A percentile compares a stretch with the other conserved stretches of the same genome.
Evolutionary conservation across 23 red algal species (phyloP).

Genomic region (Gracilaria caudata): DNA sequence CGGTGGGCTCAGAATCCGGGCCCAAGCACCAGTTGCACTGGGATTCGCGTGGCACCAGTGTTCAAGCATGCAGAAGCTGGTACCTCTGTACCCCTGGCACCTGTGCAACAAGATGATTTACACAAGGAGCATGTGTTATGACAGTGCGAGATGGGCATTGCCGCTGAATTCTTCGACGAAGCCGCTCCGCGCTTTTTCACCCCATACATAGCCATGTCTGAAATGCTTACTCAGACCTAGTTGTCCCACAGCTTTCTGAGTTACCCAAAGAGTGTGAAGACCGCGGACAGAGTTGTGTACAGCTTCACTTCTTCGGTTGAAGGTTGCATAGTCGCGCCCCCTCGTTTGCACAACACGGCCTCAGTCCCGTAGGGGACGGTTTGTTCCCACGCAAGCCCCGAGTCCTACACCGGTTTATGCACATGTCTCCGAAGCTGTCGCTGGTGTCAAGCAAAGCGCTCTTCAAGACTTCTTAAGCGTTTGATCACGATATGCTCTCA

Average conservation of each 20-base stretch:
- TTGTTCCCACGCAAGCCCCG: background rate
- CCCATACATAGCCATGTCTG: background rate
- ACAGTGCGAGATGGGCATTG: background rate
- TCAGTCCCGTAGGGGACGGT: background rate
- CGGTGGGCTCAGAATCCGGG: too few species aligned
- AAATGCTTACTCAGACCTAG: background rate
- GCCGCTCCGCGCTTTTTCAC: background rate
- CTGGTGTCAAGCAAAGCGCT: background rate
- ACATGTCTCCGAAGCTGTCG: background rate
- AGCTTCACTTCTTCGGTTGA: background rate
- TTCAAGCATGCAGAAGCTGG: background rate
- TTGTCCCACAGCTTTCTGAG: background rate
- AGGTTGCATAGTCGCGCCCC: background rate
- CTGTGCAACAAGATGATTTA: background rate
- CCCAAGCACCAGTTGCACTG: too few species aligned
- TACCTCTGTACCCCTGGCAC: background rate
- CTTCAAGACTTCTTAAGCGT: background rate
- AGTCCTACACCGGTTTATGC: background rate
- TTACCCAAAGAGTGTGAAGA: background rate
- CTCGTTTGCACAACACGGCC: background rate
- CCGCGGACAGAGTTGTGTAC: background rate
- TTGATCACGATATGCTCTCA: conserved; percentile 8
- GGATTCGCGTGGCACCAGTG: background rate
- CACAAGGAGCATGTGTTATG: background rate
- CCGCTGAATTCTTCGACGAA: background rate